Evolutionary conservation across 2,329 filamentous ascomycete genomes (phyloP).

Genomic region (Claviceps maximensis): DNA sequence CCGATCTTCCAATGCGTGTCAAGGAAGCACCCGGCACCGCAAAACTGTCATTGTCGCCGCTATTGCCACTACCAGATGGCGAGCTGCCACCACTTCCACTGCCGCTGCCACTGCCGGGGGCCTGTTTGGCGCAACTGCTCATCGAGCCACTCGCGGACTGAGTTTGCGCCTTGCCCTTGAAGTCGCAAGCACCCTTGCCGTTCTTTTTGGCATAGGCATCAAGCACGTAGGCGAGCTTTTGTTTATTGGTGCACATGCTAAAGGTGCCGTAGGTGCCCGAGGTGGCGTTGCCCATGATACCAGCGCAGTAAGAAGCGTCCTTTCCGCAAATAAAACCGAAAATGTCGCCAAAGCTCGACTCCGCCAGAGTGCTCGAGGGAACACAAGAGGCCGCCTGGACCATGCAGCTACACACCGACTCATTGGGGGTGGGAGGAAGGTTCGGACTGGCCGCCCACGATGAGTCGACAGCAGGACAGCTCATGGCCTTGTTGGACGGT

Average conservation of each 20-base stretch:
- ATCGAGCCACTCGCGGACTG: conserved; percentile 34
- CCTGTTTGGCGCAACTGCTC: conserved; percentile 45
- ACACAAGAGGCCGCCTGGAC: conserved; percentile 59
- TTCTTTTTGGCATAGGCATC: conserved; percentile 57
- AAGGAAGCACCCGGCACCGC: conserved; percentile 23
- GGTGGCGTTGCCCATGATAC: conserved; percentile 41
- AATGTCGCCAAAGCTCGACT: conserved; percentile 50
- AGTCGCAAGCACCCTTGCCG: conserved; percentile 48
- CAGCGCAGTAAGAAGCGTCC: conserved; percentile 43
- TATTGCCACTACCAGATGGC: background rate
- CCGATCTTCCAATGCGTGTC: conserved; percentile 29
- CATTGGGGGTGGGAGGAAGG: conserved; percentile 75
- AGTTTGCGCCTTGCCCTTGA: conserved; percentile 50
- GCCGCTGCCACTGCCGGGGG: conserved; percentile 35
- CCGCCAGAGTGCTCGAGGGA: conserved; percentile 43
- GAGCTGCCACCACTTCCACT: background rate
- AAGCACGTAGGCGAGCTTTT: conserved; percentile 62
- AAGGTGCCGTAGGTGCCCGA: conserved; percentile 53
- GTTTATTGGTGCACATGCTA: conserved; percentile 57
- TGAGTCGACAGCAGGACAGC: conserved; percentile 54
- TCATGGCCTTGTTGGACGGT: conserved; percentile 57
- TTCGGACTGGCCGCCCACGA: conserved; percentile 52
- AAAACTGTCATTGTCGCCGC: conserved; percentile 16
- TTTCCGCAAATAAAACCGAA: conserved; percentile 64
- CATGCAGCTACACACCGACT: conserved; percentile 78